Percentiles rank a stretch among this genome's conserved stretches.
Evolutionary conservation across 108 stramenopile species (phyloP).

Genomic region (Discostella stelligeroides): DNA sequence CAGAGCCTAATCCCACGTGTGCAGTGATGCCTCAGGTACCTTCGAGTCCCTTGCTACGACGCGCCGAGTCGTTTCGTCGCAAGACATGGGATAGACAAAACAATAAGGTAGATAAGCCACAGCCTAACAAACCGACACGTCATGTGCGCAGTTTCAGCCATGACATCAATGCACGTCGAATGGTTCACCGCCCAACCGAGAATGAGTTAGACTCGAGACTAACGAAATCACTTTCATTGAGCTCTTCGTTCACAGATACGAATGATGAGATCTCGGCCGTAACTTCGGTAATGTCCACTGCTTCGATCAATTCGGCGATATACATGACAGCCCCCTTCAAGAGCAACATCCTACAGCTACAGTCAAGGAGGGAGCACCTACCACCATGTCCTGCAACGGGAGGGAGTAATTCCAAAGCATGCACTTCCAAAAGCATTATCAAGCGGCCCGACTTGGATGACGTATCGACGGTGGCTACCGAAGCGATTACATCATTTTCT

Average conservation of each 20-base stretch:
- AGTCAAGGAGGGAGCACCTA: not conserved
- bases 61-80: constrained; percentile 1
- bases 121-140: not conserved
- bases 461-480: not conserved
- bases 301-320: not conserved
- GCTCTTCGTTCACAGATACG: too few relatives aligned
- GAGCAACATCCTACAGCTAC: not conserved
- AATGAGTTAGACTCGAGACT: not conserved
- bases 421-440: not conserved
- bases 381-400: not conserved
- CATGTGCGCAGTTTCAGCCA: not conserved
- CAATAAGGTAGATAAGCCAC: not conserved
- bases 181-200: not conserved
- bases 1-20: not conserved
- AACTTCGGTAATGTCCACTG: not conserved
- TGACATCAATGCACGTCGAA: not conserved
- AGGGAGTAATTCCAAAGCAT: not conserved
- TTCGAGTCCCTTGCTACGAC: constrained; percentile 12
- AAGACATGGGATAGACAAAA: not conserved
- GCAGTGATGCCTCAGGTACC: not conserved
- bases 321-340: not conserved
- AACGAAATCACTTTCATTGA: not conserved
- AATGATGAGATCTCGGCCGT: not conserved
- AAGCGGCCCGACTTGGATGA: not conserved
- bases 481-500: not conserved